Percentiles rank a stretch among this genome's conserved stretches.
Conservation (phyloP, 495 filamentous ascomycete species). For the Neurospora sp. region DNA sequence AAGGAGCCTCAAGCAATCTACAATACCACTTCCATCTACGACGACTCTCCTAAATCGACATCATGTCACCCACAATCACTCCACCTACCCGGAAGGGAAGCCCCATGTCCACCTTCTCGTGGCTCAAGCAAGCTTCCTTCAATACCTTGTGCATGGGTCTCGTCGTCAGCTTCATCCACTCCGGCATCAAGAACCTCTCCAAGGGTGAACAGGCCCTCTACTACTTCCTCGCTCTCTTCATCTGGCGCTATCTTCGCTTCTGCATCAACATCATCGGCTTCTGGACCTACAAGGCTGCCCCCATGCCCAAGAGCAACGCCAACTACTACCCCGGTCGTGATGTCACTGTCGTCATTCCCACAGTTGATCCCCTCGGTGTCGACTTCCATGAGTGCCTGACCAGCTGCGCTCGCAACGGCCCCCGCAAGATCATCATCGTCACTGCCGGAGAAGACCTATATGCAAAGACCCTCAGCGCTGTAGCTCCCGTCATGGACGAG, state of each 20-base stretch:
- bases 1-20: neutral
- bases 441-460: conserved; percentile 19
- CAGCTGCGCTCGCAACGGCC: conserved; percentile 21
- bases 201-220: conserved; percentile 2
- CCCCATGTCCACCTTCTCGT: neutral
- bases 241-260: conserved; percentile 36
- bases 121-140: neutral
- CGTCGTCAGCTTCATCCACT: neutral
- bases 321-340: conserved; percentile 28
- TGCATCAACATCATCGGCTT: conserved; percentile 36
- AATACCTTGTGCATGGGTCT: neutral
- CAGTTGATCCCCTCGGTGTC: conserved; percentile 28
- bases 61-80: neutral
- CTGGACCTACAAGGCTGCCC: conserved; percentile 32
- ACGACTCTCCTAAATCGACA: neutral
- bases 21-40: neutral
- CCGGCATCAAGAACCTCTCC: neutral
- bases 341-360: conserved; percentile 47
- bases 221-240: conserved; percentile 15
- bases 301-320: conserved; percentile 18
- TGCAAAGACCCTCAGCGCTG: neutral
- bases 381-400: conserved; percentile 26
- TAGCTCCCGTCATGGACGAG: conserved; percentile 1
- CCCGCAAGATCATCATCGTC: conserved; percentile 28
- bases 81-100: neutral